Base-by-base conservation (phyloP, 2,329 filamentous ascomycete genomes). In the Diaporthe humulicola region DNA sequence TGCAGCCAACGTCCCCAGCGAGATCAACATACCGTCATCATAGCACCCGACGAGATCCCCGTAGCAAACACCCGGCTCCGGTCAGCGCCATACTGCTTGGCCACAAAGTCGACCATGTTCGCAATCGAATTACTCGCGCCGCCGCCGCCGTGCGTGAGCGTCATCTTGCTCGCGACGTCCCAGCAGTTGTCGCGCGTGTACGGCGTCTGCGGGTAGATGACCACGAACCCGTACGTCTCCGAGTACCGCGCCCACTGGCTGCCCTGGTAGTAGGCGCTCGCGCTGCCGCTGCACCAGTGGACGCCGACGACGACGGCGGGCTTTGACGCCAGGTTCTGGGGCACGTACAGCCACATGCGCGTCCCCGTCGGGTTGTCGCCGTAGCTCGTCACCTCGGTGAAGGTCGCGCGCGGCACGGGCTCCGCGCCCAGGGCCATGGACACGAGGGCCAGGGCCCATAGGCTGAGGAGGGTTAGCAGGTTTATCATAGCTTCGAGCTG, bases 111-210 rank as follows among this genome's bases (percentile, higher is more conserved):
- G 1, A 66, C 61, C 90, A 92, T 92, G 78, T 89, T 90, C 33
- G 87, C 88, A 73, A 92, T 90, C 0, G 86, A 85, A 56, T 88
- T 87, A 66, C 86, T 88, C 80, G 92, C 88, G 3, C 89, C 88
- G 30, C 90, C 90, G 10, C 88, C 90, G 73, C 89, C 85, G 77
- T 90, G 90, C 4, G 86, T 88, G 2, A 92, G 84, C 0, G 89
- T 85, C 40, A 79, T 79, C 38, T 82, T 83, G 28, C 86, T 88
- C 19, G 86, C 87, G 3, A 91, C 90, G 75, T 92, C 90, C 89
- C 89, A 92, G 83, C 90, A 92, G 33, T 81, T 82, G n/a, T 81
- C 81, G 77, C 88, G 87, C 28, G 61, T 66, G 6, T 66, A 66
- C 0, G 88, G 88, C 3, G 86, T 87, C 77, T 86, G 84, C 1